Evolutionary conservation across 225 moss, liverwort and hornwort species (phyloP), one percentile per base, ranked within the genome.

Genomic region (Marchantia paleacea): DNA sequence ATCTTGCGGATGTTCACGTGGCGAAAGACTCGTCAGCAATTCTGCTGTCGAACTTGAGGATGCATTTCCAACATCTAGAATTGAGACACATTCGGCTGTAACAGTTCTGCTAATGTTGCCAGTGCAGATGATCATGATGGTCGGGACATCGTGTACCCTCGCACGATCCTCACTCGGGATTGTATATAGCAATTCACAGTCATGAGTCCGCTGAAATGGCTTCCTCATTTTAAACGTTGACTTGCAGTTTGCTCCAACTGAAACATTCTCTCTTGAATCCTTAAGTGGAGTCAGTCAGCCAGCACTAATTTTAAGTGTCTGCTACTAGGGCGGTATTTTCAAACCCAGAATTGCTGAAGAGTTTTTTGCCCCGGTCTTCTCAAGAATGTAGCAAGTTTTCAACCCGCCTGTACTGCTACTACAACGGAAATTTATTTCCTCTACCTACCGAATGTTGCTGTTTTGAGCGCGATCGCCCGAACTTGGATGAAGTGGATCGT

Each of bases 1-100:
- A 73, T 73, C n/a, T 73, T 52, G 73, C 19, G 73, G 52, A 52
- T 53, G 52, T 73, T 73, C 48, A 52, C 73, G 52, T 73, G 73
- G 73, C 73, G 73, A 54, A 73, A 73, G 73, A 26, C 73, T 73
- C 52, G 53, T 73, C 73, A 73, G 53, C 52, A 54, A 73, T 52
- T 54, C 52, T 73, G 73, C 53, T 31, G 31, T 68, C 9, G 47
- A 70, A 57, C 57, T 39, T 5, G 39, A 57, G 57, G 19, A 57
- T 57, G 57, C 57, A 57, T 39, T 57, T 57, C 57, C 2, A 57
- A 6, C 12, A 7, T 47, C 47, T 26, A 18, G 69, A 70, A 15
- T 49, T 48, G 47, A 48, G 39, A 70, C 69, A 28, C 69, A 18
- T 47, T 18, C 69, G 39, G 15, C 31, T 39, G 69, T 30, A 24